Conservation (phyloP, 192 early-diverging fungal genomes). For the Spizellomyces sp. region DNA sequence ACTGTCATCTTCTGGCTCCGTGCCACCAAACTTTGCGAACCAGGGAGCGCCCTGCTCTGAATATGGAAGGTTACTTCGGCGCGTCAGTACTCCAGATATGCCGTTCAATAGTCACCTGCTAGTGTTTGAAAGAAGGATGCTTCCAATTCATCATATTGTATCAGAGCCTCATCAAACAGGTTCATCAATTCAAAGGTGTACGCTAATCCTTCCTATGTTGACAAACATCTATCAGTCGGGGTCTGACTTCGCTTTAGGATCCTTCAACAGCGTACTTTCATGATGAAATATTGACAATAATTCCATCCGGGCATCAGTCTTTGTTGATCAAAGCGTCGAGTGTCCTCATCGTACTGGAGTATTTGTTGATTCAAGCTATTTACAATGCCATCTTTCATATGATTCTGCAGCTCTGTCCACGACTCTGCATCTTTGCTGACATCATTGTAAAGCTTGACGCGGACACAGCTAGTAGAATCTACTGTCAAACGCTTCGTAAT, state of each 20-base stretch:
- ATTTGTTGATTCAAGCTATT: conserved; percentile 77
- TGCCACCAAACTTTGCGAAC: conserved; percentile 92
- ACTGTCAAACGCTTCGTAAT: neutral
- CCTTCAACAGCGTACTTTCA: conserved; percentile 62
- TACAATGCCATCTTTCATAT: conserved; percentile 75
- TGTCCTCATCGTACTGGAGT: conserved; percentile 85
- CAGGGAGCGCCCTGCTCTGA: conserved; percentile 80
- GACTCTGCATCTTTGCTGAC: conserved; percentile 56
- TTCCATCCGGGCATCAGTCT: conserved; percentile 98
- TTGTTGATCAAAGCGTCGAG: conserved; percentile 84
- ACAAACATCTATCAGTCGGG: neutral
- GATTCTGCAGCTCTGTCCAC: conserved; percentile 72
- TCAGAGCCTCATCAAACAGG: conserved; percentile 82
- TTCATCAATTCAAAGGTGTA: conserved; percentile 86
- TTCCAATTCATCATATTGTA: conserved; percentile 97
- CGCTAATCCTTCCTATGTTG: conserved; percentile 75
- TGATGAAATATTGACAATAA: conserved; percentile 95
- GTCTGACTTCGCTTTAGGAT: too few relatives aligned
- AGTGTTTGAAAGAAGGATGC: conserved; percentile 92
- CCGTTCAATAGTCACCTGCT: conserved; percentile 50
- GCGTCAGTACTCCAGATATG: neutral
- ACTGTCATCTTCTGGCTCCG: conserved; percentile 84
- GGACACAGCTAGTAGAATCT: conserved; percentile 28
- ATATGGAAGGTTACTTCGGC: neutral
- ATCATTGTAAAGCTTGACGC: conserved; percentile 19